These are phyloP conservation scores for Globisporangium parvum DNA, from an alignment of 352 stramenopile genomes.

Conservation along the genomic window DNA sequence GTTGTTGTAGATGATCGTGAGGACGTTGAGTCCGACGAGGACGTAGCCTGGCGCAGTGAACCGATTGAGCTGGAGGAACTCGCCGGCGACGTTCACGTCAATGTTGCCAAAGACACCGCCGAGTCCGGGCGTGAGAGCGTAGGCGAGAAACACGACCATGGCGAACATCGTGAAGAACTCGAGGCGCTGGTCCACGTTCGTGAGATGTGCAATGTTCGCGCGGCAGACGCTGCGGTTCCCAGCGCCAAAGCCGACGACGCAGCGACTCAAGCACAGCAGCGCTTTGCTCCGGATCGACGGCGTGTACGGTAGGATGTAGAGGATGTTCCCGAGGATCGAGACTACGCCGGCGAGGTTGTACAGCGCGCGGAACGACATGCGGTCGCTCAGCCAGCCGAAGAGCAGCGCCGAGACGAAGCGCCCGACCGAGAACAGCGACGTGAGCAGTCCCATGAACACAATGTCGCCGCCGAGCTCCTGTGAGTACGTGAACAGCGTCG, in stretches of 20 bases:
- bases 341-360: conserved; percentile 40
- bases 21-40: conserved; percentile 38
- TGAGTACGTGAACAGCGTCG: conserved; percentile 64
- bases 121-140: conserved; percentile 59
- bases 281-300: conserved; percentile 25
- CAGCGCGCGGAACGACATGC: conserved; percentile 46
- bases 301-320: conserved; percentile 53
- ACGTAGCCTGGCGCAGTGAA: conserved; percentile 55
- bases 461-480: conserved; percentile 51
- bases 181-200: conserved; percentile 43
- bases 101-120: conserved; percentile 40
- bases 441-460: conserved; percentile 49
- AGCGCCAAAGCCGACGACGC: conserved; percentile 60
- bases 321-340: conserved; percentile 42
- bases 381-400: conserved; percentile 61
- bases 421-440: conserved; percentile 53
- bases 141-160: conserved; percentile 64
- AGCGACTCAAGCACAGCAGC: conserved; percentile 46
- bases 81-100: conserved; percentile 25
- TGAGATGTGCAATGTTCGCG: conserved; percentile 63
- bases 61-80: conserved; percentile 49
- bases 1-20: conserved; percentile 37
- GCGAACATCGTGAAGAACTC: conserved; percentile 67
- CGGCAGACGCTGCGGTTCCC: conserved; percentile 70
- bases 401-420: conserved; percentile 55